Percentiles rank a stretch among this genome's conserved stretches.
These are phyloP conservation scores for Spathaspora girioi DNA, from an alignment of 805 yeast species.

Conservation along the genomic window DNA sequence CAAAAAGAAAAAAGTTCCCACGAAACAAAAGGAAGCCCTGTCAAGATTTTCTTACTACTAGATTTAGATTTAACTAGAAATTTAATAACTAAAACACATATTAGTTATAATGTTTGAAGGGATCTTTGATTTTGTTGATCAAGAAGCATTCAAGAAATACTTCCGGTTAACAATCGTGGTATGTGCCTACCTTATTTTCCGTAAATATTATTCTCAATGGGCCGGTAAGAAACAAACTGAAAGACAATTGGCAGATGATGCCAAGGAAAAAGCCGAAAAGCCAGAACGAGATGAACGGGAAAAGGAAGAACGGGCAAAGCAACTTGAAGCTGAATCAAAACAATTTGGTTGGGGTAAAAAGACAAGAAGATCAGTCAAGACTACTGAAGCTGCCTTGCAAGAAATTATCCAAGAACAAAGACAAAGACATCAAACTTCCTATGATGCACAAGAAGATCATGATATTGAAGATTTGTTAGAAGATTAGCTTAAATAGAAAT, in stretches of 20 bases:
- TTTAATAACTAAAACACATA: not conserved
- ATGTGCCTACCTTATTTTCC: constrained; percentile 60
- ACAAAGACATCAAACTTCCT: constrained; percentile 42
- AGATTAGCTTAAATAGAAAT: constrained; percentile 30
- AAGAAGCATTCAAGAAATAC: constrained; percentile 42
- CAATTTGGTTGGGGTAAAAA: constrained; percentile 79
- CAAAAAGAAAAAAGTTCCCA: not conserved
- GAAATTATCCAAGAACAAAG: constrained; percentile 37
- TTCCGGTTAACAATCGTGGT: constrained; percentile 48
- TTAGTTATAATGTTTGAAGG: constrained; percentile 10
- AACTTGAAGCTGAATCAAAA: constrained; percentile 36
- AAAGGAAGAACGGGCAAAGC: constrained; percentile 25
- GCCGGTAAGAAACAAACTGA: constrained; percentile 53
- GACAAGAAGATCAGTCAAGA: constrained; percentile 58
- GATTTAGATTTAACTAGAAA: too few relatives aligned
- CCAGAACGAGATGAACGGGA: constrained; percentile 33
- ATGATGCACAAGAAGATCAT: constrained; percentile 52
- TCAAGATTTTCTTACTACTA: not conserved
- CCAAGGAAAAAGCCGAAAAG: constrained; percentile 35
- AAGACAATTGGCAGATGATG: constrained; percentile 45
- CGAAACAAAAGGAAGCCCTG: not conserved
- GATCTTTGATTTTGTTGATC: constrained; percentile 33
- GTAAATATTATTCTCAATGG: constrained; percentile 55
- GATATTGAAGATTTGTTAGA: constrained; percentile 69
- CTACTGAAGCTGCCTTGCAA: constrained; percentile 52